Base-by-base conservation (phyloP, 768 basidiomycete genomes). In the Xerocomellus chrysenteron region DNA sequence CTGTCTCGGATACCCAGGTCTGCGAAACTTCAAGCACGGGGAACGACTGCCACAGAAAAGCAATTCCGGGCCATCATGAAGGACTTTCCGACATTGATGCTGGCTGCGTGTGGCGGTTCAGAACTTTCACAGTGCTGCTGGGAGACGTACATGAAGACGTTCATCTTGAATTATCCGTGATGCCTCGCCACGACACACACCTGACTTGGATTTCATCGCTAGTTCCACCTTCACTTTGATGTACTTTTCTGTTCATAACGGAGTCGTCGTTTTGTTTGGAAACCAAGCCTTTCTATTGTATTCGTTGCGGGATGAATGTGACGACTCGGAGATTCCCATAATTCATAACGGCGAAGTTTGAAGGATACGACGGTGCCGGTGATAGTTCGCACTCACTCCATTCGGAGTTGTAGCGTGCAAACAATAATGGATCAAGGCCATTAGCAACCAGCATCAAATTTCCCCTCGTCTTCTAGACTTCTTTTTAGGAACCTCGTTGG, bases 111-210 rank as follows among this genome's bases (percentile, higher is more conserved):
- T 59, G 84, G 83, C 14, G 81, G 75, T 16, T 61, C 51, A 14
- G 75, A 73, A 6, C 68, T 83, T 42, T 70, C 76, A 41, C 52
- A 72, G 1, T 90, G 88, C 65, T 80, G 76, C 58, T 89, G 87
- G 87, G 82, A 85, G 64, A 44, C 54, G 21, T 57, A 59, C 45
- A 86, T 89, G 82, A 86, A 84, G 70, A 64, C 65, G 44, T 86
- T 77, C 64, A 88, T 90, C 55, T 68, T 88, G 56, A 72, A 72
- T 24, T 90, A 80, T 68, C 88, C 88, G 43, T 50, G 43, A 39
- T 17, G 24, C 33, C 24, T 53, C 17, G 42, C 54, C 26, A 30
- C 41, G 32, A 55, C 19, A 17, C 35, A 37, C 36, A 35, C 46
- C 40, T 21, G 44, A 36, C 47, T 16, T 36, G 47, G 45, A 52